Percentiles rank a stretch among this genome's conserved stretches.
These are phyloP conservation scores for Rhizopogon sp. DNA, from an alignment of 768 basidiomycete species.

Conservation along the genomic window DNA sequence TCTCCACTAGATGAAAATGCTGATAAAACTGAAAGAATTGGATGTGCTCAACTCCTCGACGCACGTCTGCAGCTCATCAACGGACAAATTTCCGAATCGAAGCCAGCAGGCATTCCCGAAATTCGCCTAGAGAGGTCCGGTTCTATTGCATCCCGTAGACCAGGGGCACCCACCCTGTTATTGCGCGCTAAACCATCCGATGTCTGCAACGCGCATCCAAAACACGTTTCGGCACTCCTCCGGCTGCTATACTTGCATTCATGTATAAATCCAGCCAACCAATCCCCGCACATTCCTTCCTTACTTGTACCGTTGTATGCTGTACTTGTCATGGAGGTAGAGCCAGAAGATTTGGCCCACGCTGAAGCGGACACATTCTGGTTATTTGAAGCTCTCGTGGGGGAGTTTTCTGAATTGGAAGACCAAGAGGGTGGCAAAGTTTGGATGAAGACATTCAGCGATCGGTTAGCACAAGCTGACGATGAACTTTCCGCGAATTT, in stretches of 20 bases:
- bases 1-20: conserved; percentile 51
- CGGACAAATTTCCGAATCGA: conserved; percentile 19
- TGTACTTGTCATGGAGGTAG: conserved; percentile 55
- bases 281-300: conserved; percentile 64
- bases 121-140: conserved; percentile 34
- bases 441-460: conserved; percentile 63
- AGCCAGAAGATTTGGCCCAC: conserved; percentile 56
- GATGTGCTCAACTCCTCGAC: conserved; percentile 50
- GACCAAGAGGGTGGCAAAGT: conserved; percentile 55
- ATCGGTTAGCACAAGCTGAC: conserved; percentile 59
- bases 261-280: conserved; percentile 64
- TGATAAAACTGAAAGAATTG: conserved; percentile 41
- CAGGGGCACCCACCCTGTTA: conserved; percentile 36
- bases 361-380: conserved; percentile 81
- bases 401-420: conserved; percentile 70
- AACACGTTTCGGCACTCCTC: conserved; percentile 58
- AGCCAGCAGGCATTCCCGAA: conserved; percentile 30
- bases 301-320: conserved; percentile 67
- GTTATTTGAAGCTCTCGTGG: conserved; percentile 70
- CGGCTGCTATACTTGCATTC: conserved; percentile 71
- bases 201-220: conserved; percentile 46
- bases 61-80: conserved; percentile 44
- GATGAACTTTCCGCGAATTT: conserved; percentile 53
- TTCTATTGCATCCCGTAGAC: conserved; percentile 19
- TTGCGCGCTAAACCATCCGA: conserved; percentile 41